Evolutionary conservation across 805 yeast genomes (phyloP).

Genomic region (Metschnikowia picachoensis): DNA sequence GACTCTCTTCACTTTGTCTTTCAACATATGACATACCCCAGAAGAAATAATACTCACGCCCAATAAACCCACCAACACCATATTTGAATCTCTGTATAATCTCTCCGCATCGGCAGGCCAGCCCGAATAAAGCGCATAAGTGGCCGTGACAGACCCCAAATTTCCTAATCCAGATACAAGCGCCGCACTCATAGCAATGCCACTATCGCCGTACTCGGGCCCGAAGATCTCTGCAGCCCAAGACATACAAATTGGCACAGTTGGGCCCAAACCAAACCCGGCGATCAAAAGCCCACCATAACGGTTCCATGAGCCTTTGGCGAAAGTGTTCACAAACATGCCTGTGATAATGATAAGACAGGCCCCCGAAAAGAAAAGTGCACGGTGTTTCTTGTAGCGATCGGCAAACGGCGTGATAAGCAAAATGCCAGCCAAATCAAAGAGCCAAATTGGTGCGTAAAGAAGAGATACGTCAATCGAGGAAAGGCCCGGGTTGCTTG

Average conservation of each 20-base stretch:
- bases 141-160: slow-evolving; percentile 78
- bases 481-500: slow-evolving; percentile 56
- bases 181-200: slow-evolving; percentile 79
- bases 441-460: slow-evolving; percentile 88
- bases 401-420: slow-evolving; percentile 79
- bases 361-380: slow-evolving; percentile 57
- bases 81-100: slow-evolving; percentile 64
- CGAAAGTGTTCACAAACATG: slow-evolving; percentile 70
- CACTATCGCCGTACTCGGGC: slow-evolving; percentile 73
- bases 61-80: slow-evolving; percentile 76
- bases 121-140: slow-evolving; percentile 80
- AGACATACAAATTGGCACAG: slow-evolving; percentile 85
- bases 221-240: slow-evolving; percentile 75
- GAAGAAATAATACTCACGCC: slow-evolving; percentile 63
- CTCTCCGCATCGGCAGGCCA: slow-evolving; percentile 76
- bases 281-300: slow-evolving; percentile 78
- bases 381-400: slow-evolving; percentile 53
- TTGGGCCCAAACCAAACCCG: slow-evolving; percentile 86
- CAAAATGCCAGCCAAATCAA: slow-evolving; percentile 75
- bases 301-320: slow-evolving; percentile 65
- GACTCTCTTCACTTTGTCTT: not conserved
- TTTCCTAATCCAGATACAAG: slow-evolving; percentile 82
- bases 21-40: slow-evolving; percentile 21
- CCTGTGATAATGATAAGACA: slow-evolving; percentile 70
- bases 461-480: slow-evolving; percentile 69